Evolutionary conservation across 306 rosid species (phyloP).

Genomic region (Cicer arietinum): DNA sequence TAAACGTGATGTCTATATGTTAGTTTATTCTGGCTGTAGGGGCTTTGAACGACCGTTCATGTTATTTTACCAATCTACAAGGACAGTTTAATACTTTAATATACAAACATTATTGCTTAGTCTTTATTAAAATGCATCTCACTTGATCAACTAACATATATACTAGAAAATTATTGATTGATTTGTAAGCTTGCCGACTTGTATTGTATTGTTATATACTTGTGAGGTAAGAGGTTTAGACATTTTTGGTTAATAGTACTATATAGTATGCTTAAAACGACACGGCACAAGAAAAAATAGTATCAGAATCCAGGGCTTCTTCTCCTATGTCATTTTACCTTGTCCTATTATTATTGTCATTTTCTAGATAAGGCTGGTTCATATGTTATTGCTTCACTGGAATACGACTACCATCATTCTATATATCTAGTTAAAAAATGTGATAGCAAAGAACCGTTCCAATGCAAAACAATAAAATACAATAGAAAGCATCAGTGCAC

Average conservation of each 20-base stretch:
- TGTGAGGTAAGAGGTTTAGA: slow-evolving; percentile 19
- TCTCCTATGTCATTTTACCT: background rate
- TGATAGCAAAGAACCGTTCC: background rate
- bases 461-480: background rate
- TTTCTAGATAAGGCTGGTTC: slow-evolving; percentile 30
- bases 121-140: slow-evolving; percentile 8
- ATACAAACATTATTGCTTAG: slow-evolving; percentile 28
- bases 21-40: slow-evolving; percentile 37
- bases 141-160: slow-evolving; percentile 23
- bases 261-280: slow-evolving; percentile 4
- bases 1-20: slow-evolving; percentile 40
- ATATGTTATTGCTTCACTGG: background rate
- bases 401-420: slow-evolving; percentile 13
- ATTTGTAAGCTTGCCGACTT: slow-evolving; percentile 39
- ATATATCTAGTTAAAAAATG: background rate
- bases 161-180: slow-evolving; percentile 13
- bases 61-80: slow-evolving; percentile 42
- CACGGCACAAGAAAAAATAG: slow-evolving; percentile 34
- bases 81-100: slow-evolving; percentile 49
- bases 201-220: slow-evolving; percentile 29
- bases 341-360: slow-evolving; percentile 31
- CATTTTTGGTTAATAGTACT: background rate
- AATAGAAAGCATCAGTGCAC: background rate
- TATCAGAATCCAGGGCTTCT: slow-evolving; percentile 19
- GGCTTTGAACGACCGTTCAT: slow-evolving; percentile 37